These are phyloP conservation scores for Clonostachys sp. DNA, from an alignment of 2,329 filamentous ascomycete species.

Conservation along the genomic window DNA sequence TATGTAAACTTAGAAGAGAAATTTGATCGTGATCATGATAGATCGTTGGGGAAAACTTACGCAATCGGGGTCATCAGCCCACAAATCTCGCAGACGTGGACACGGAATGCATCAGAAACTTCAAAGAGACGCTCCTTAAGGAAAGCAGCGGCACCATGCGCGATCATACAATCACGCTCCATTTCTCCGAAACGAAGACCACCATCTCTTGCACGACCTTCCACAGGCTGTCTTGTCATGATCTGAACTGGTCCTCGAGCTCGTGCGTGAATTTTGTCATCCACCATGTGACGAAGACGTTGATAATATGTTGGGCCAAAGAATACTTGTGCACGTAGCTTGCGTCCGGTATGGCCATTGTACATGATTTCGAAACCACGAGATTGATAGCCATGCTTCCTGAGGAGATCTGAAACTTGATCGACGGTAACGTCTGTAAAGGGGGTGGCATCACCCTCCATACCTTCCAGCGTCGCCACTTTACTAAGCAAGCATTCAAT, in stretches of 20 bases:
- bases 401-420: slow-evolving; percentile 79
- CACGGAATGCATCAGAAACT: slow-evolving; percentile 95
- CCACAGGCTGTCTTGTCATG: slow-evolving; percentile 92
- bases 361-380: slow-evolving; percentile 99
- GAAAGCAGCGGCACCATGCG: slow-evolving; percentile 96
- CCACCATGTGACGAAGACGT: slow-evolving; percentile 97
- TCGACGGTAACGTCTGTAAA: slow-evolving; percentile 98
- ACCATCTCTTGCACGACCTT: slow-evolving; percentile 96
- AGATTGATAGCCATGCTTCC: slow-evolving; percentile 90
- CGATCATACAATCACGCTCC: slow-evolving; percentile 99
- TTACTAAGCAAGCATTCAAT: slow-evolving; percentile 98
- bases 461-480: slow-evolving; percentile 86
- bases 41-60: slow-evolving; percentile 53
- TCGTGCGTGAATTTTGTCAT: slow-evolving; percentile 99
- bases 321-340: slow-evolving; percentile 92
- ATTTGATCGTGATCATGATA: neutral
- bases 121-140: slow-evolving; percentile 96
- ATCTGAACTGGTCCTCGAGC: slow-evolving; percentile 96
- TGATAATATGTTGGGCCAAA: slow-evolving; percentile 98
- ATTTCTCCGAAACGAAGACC: slow-evolving; percentile 99
- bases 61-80: slow-evolving; percentile 98
- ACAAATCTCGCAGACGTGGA: slow-evolving; percentile 98
- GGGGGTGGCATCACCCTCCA: slow-evolving; percentile 94
- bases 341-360: slow-evolving; percentile 93
- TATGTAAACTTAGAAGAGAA: neutral